Evolutionary conservation across 2,329 filamentous ascomycete species (phyloP), one percentile per base, ranked within the genome.

Genomic region (Diaporthe citriasiana): DNA sequence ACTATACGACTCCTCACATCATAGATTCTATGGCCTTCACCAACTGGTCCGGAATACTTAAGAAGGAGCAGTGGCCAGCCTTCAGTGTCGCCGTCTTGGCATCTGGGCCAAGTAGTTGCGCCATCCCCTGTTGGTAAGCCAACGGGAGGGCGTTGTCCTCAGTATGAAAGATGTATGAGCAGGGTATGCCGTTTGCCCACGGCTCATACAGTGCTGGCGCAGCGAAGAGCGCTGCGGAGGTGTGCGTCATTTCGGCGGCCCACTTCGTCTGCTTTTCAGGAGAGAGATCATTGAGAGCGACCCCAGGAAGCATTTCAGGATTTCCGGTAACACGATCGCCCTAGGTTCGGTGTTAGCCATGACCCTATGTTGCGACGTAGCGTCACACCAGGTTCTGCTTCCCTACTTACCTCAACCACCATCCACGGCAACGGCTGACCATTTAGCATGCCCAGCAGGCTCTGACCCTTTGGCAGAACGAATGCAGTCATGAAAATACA

Each of bases 401-500:
- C 25, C 6, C 1, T 13, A 56, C 69, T 40, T 45, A 75, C 76
- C 60, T 77, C 59, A 4, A 75, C 38, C 8, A 71, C 33, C 73
- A 77, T 77, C 76, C 76, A 77, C 9, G 71, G 75, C 8, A 77
- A 55, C 3, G 71, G 73, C 35, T 75, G 45, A 10, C 73, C 75
- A 10, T 75, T 75, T 15, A 76, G 51, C 47, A 77, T 56, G 33
- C 75, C 76, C n/a, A 77, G 51, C 56, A 73, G 27, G n/a, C 71
- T 59, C 22, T 27, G 55, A 56, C 70, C 74, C 72, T 75, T 72
- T 56, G 80, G 81, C 0, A 81, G 77, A 27, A 83, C 78, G 27
- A 83, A 84, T 0, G 81, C 81, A 0, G 81, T 72, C 27, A 83
- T 51, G 72, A 83, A 86, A 4, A 83, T 81, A n/a, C 82, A 77